Conservation (phyloP, 805 yeast genomes). For the Tetrapisispora pingtungensis region DNA sequence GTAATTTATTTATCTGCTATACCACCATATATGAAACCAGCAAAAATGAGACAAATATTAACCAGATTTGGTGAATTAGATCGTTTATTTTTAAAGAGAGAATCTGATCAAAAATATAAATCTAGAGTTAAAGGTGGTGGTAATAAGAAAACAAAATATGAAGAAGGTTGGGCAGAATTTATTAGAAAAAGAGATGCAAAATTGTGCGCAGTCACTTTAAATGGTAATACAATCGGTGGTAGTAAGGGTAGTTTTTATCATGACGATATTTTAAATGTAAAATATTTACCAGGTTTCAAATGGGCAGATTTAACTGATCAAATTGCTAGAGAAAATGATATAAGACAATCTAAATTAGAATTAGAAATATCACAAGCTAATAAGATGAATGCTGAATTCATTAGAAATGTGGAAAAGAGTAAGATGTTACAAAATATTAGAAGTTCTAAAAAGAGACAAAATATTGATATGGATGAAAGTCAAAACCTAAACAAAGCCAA, state of each 20-base stretch:
- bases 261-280: conserved; percentile 87
- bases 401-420: conserved; percentile 75
- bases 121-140: conserved; percentile 80
- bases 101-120: conserved; percentile 53
- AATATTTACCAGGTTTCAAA: conserved; percentile 82
- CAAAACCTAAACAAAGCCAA: conserved; percentile 37
- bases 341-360: conserved; percentile 76
- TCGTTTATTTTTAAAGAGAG: conserved; percentile 79
- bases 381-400: conserved; percentile 73
- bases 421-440: conserved; percentile 65
- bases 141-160: conserved; percentile 75
- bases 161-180: conserved; percentile 97
- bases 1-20: conserved; percentile 85
- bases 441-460: conserved; percentile 26
- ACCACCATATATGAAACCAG: conserved; percentile 97
- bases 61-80: conserved; percentile 81
- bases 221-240: conserved; percentile 87
- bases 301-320: conserved; percentile 94
- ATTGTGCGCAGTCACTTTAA: conserved; percentile 72
- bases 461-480: conserved; percentile 13
- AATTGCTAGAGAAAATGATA: conserved; percentile 80
- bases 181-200: conserved; percentile 77
- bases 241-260: conserved; percentile 83
- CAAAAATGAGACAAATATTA: conserved; percentile 73
- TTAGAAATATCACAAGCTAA: conserved; percentile 85